These are phyloP conservation scores for Trichoderma polysporum DNA, from an alignment of 2,329 filamentous ascomycete species.

Conservation along the genomic window DNA sequence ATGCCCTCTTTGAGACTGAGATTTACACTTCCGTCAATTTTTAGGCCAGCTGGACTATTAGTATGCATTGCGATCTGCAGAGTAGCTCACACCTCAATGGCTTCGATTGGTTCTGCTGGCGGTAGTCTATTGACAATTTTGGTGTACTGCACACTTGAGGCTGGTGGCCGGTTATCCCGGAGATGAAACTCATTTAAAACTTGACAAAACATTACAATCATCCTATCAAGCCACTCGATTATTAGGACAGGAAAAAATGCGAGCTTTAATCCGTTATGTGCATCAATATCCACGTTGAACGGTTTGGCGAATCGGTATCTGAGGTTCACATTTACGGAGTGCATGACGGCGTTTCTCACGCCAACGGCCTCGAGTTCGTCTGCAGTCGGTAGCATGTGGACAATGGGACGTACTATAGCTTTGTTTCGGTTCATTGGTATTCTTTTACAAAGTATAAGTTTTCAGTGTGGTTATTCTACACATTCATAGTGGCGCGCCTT, in stretches of 20 bases:
- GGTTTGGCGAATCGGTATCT: neutral
- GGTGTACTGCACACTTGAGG: neutral
- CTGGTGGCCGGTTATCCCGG: neutral
- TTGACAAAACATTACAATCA: neutral
- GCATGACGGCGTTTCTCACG: neutral
- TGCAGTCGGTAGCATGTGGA: neutral
- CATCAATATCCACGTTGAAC: neutral
- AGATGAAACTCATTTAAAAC: neutral
- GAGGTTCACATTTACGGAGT: neutral
- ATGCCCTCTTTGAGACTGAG: neutral
- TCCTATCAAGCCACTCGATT: neutral
- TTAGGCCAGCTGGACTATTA: neutral
- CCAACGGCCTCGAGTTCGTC: neutral
- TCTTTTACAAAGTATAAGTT: neutral
- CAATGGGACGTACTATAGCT: neutral
- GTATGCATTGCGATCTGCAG: conserved; percentile 4
- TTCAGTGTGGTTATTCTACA: neutral
- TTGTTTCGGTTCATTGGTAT: neutral
- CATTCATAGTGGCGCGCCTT: neutral
- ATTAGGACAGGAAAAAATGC: neutral
- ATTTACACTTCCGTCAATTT: neutral
- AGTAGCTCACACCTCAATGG: neutral
- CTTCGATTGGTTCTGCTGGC: neutral
- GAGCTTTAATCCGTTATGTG: neutral
- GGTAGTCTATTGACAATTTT: neutral